phyloP scores from a whole-genome alignment of 2,329 filamentous ascomycete species.

The Fusarium mangiferae region DNA sequence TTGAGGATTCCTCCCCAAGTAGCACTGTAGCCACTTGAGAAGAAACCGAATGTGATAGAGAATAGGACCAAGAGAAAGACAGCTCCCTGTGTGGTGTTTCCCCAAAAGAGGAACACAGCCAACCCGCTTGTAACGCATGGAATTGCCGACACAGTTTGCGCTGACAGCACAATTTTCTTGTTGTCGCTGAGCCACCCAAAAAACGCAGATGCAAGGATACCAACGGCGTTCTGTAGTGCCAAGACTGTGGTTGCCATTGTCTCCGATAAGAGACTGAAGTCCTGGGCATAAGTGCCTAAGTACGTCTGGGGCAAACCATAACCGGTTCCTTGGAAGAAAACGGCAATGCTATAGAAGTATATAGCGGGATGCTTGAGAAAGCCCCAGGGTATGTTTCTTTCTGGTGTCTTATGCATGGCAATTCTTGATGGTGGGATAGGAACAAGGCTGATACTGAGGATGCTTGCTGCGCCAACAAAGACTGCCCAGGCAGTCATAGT shows the following conservation, averaged over 20 bases:
- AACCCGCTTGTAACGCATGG: neutral
- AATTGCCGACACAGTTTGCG: neutral
- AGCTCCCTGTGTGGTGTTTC: neutral
- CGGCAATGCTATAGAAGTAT: neutral
- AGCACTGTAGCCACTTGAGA: neutral
- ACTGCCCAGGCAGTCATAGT: neutral
- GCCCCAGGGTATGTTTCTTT: neutral
- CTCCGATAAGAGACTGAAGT: neutral
- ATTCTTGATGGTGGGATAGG: neutral
- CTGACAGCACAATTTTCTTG: neutral
- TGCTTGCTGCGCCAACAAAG: neutral
- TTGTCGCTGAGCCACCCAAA: neutral
- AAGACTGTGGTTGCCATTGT: neutral
- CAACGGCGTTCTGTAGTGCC: neutral
- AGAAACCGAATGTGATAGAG: neutral
- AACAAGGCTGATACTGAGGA: conserved; percentile 1
- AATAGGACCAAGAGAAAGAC: neutral
- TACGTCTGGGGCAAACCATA: neutral
- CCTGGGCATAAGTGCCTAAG: neutral
- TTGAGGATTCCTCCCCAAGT: neutral
- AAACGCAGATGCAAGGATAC: neutral
- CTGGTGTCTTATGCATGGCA: neutral
- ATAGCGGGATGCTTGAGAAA: neutral
- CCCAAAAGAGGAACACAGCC: neutral
- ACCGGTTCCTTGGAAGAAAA: neutral